Conservation (phyloP, 768 basidiomycete species). For the Kwoniella heveanensis region DNA sequence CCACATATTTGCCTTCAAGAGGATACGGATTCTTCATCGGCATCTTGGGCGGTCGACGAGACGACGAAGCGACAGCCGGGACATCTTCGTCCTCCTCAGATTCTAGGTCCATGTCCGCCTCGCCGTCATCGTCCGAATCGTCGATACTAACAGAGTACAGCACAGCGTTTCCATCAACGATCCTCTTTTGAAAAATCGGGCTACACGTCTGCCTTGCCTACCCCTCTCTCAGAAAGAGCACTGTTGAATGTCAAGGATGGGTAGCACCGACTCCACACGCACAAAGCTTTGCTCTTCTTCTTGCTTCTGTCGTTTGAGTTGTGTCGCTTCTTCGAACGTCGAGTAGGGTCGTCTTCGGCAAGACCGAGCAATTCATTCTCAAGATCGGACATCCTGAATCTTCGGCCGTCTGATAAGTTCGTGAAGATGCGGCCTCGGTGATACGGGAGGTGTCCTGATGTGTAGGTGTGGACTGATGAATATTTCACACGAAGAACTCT, state of each 20-base stretch:
- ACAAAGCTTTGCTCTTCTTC: conserved; percentile 58
- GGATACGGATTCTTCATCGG: conserved; percentile 74
- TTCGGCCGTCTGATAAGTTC: too few relatives aligned
- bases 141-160: conserved; percentile 16
- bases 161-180: background rate
- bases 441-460: too few relatives aligned
- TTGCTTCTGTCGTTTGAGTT: conserved; percentile 62
- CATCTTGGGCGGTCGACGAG: conserved; percentile 2
- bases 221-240: too few relatives aligned
- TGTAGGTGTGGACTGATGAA: too few relatives aligned
- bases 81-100: conserved; percentile 64
- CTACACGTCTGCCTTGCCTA: too few relatives aligned
- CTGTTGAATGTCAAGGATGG: too few relatives aligned
- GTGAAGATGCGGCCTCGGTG: too few relatives aligned
- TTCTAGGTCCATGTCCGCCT: conserved; percentile 54
- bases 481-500: too few relatives aligned
- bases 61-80: conserved; percentile 8
- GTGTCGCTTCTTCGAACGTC: conserved; percentile 18
- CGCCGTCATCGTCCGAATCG: conserved; percentile 59
- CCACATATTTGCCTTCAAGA: conserved; percentile 84
- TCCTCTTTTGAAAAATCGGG: too few relatives aligned
- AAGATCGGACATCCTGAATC: conserved; percentile 47
- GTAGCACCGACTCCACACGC: too few relatives aligned
- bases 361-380: conserved; percentile 55
- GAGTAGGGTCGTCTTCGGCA: conserved; percentile 49